Percentiles rank a stretch among this genome's conserved stretches.
Conservation (phyloP, 257 asterid species). For the Jasminum sambac region DNA sequence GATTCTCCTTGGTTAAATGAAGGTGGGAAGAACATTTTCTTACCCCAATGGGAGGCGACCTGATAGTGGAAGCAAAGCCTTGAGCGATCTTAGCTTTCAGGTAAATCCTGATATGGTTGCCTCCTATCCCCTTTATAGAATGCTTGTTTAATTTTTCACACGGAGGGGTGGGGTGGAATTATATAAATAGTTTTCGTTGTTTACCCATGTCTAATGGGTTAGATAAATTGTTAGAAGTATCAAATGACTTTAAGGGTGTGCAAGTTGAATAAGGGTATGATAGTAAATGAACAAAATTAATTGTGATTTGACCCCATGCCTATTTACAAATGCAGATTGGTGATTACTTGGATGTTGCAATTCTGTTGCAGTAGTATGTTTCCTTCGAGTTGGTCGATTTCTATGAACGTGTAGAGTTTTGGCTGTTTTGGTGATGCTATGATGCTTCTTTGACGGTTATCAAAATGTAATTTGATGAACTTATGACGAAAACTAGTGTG, state of each 20-base stretch:
- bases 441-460: background rate
- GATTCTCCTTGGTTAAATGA: constrained; percentile 19
- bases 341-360: constrained; percentile 90
- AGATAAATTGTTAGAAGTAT: no score
- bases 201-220: no score
- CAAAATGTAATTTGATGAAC: background rate
- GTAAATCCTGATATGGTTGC: constrained; percentile 31
- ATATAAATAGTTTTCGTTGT: no score
- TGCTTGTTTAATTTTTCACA: no score
- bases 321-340: constrained; percentile 63
- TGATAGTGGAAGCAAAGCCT: constrained; percentile 74
- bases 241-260: no score
- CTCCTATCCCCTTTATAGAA: no score
- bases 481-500: background rate
- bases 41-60: constrained; percentile 76
- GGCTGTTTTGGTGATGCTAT: background rate
- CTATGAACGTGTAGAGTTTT: background rate
- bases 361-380: constrained; percentile 45
- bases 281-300: no score
- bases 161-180: no score
- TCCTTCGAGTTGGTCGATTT: background rate
- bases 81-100: constrained; percentile 81
- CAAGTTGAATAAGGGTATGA: no score
- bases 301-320: constrained; percentile 6
- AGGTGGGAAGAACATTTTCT: constrained; percentile 84